Evolutionary conservation across 192 early-diverging fungal species (phyloP).

Genomic region (Dissophora ornata): DNA sequence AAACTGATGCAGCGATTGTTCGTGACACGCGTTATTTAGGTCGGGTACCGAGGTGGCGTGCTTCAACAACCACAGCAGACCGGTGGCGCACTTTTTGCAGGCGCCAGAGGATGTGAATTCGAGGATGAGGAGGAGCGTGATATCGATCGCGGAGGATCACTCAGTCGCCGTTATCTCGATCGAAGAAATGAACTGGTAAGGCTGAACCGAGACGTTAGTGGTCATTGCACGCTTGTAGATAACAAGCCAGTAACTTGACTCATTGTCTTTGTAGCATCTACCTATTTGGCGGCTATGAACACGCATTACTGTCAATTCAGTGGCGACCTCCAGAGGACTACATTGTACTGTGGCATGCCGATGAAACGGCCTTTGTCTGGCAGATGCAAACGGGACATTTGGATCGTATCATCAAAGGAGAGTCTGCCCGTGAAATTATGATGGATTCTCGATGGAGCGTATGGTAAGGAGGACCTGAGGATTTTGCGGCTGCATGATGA

Average conservation of each 20-base stretch:
- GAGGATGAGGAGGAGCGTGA: conserved; percentile 58
- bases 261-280: conserved; percentile 57
- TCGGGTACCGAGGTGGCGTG: conserved; percentile 66
- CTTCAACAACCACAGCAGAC: conserved; percentile 66
- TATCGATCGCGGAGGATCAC: conserved; percentile 77
- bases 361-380: conserved; percentile 79
- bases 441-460: conserved; percentile 63
- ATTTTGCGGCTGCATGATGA: too few relatives aligned
- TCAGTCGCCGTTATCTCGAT: conserved; percentile 78
- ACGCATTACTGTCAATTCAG: conserved; percentile 66
- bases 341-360: conserved; percentile 69
- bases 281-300: conserved; percentile 71
- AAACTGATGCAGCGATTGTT: too few relatives aligned
- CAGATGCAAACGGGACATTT: conserved; percentile 84
- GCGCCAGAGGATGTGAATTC: conserved; percentile 61
- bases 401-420: conserved; percentile 70
- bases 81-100: conserved; percentile 63
- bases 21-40: conserved; percentile 20
- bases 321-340: conserved; percentile 77
- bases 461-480: conserved; percentile 56
- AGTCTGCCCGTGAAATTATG: conserved; percentile 66
- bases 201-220: background rate
- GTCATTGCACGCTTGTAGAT: too few relatives aligned
- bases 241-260: background rate
- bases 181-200: conserved; percentile 78